Evolutionary conservation across 2,329 filamentous ascomycete species (phyloP).

Genomic region (Plectosphaerella cucumerina): DNA sequence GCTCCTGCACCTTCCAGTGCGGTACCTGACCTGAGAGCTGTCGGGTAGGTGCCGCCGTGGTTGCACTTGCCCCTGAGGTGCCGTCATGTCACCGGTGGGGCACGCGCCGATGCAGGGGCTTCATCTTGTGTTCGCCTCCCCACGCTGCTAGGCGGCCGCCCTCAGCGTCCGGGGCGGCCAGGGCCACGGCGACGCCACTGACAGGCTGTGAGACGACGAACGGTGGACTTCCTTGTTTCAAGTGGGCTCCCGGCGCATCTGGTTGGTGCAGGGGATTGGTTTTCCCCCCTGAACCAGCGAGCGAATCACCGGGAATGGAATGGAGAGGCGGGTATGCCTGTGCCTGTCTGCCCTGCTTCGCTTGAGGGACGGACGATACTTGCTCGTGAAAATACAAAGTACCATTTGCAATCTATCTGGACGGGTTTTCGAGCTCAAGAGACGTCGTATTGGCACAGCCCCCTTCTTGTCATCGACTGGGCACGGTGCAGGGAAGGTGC

Average conservation of each 20-base stretch:
- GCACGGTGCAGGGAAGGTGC: too few relatives aligned
- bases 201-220: constrained; percentile 1
- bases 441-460: too few relatives aligned
- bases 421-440: too few relatives aligned
- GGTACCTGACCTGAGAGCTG: not conserved
- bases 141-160: too few relatives aligned
- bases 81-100: not conserved
- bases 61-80: not conserved
- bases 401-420: too few relatives aligned
- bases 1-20: not conserved
- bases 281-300: too few relatives aligned
- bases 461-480: too few relatives aligned
- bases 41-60: not conserved
- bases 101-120: not conserved
- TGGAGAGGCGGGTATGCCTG: too few relatives aligned
- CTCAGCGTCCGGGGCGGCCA: not conserved
- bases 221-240: not conserved
- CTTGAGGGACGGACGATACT: too few relatives aligned
- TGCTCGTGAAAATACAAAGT: too few relatives aligned
- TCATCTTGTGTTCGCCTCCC: too few relatives aligned
- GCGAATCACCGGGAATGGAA: not conserved
- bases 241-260: not conserved
- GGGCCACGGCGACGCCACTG: not conserved
- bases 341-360: not conserved
- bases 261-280: not conserved